Evolutionary conservation across 2,329 filamentous ascomycete genomes (phyloP).

Genomic region (Rhexocercosporidium sp.): DNA sequence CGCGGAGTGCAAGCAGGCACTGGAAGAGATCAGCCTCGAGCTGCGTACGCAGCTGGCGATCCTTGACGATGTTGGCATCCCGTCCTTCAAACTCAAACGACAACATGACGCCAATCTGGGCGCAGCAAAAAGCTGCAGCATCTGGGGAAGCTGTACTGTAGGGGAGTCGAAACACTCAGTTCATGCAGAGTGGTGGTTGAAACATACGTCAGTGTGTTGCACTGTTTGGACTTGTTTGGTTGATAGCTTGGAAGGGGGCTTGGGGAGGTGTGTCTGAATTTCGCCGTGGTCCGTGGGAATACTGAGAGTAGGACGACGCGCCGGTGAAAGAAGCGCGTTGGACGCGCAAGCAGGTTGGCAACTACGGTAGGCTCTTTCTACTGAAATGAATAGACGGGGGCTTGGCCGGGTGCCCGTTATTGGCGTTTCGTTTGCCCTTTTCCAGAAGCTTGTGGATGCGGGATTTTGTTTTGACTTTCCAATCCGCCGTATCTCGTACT

Average conservation of each 20-base stretch:
- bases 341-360: no score
- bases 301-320: no score
- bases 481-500: no score
- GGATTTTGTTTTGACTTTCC: conserved; percentile 2
- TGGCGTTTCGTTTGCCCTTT: not conserved
- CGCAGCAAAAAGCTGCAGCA: not conserved
- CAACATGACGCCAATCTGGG: not conserved
- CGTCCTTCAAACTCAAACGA: not conserved
- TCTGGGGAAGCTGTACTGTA: not conserved
- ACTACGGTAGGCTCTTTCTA: no score
- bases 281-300: not conserved
- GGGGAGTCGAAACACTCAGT: not conserved
- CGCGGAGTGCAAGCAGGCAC: not conserved
- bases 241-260: not conserved
- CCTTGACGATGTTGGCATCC: not conserved
- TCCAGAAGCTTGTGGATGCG: not conserved
- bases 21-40: not conserved
- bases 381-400: not conserved
- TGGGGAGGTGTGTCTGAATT: not conserved
- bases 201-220: not conserved
- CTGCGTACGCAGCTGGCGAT: not conserved
- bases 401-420: not conserved
- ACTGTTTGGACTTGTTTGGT: not conserved
- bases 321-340: not conserved
- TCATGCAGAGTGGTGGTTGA: not conserved